Evolutionary conservation across 2,329 filamentous ascomycete genomes (phyloP).

Genomic region (Incumbomyces lentus): DNA sequence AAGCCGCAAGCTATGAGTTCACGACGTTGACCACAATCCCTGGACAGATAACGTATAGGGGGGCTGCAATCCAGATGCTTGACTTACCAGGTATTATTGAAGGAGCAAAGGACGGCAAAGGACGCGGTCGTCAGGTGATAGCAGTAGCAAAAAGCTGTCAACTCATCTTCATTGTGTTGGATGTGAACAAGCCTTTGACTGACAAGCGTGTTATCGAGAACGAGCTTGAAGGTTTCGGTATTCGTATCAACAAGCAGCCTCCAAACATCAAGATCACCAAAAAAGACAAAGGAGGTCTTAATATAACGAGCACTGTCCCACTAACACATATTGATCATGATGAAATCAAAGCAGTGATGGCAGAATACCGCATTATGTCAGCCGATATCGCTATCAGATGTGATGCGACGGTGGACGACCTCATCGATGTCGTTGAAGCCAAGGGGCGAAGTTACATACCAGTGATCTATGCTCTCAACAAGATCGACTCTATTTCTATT

Average conservation of each 20-base stretch:
- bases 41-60: conserved; percentile 91
- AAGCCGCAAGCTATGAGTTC: conserved; percentile 96
- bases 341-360: conserved; percentile 97
- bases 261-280: conserved; percentile 99
- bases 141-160: conserved; percentile 98
- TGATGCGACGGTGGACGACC: conserved; percentile 91
- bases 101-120: conserved; percentile 95
- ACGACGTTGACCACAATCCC: conserved; percentile 96
- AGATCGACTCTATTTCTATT: conserved; percentile 96
- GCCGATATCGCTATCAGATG: conserved; percentile 96
- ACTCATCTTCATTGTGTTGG: conserved; percentile 94
- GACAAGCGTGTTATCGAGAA: conserved; percentile 94
- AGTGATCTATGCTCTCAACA: conserved; percentile 98
- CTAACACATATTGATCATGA: conserved; percentile 87
- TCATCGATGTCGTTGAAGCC: conserved; percentile 92
- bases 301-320: conserved; percentile 88
- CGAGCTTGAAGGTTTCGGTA: conserved; percentile 93
- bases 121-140: conserved; percentile 95
- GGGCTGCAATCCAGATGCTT: conserved; percentile 94
- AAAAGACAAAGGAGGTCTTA: conserved; percentile 96
- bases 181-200: conserved; percentile 95
- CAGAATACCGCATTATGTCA: conserved; percentile 90
- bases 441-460: conserved; percentile 94
- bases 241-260: conserved; percentile 91
- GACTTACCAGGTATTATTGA: conserved; percentile 98